A percentile compares a stretch with the other conserved stretches of the same genome.
Evolutionary conservation across 2,329 filamentous ascomycete species (phyloP).

Genomic region (Sarocladiaceae sp.): DNA sequence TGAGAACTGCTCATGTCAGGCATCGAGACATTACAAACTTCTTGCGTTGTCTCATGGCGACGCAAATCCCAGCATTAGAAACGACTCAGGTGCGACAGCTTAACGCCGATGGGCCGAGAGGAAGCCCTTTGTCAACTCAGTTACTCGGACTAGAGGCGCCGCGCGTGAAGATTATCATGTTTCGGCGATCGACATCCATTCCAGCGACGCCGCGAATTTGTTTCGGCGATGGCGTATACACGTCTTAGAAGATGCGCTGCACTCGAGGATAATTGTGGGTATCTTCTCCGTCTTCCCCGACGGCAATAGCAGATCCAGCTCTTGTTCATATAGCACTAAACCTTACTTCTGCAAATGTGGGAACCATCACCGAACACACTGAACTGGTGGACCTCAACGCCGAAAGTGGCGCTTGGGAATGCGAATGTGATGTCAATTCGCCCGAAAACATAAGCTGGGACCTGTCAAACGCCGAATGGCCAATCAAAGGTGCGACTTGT

Average conservation of each 20-base stretch:
- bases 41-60: too few relatives aligned
- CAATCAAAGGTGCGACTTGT: too few relatives aligned
- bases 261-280: not conserved
- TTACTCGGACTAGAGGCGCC: not conserved
- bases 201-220: too few relatives aligned
- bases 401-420: not conserved
- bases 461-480: too few relatives aligned
- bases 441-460: too few relatives aligned
- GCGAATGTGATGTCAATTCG: too few relatives aligned
- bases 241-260: not conserved
- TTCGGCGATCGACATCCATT: not conserved
- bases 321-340: not conserved
- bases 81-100: too few relatives aligned
- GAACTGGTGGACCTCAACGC: not conserved
- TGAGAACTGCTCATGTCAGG: too few relatives aligned
- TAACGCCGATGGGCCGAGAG: too few relatives aligned
- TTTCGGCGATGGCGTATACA: not conserved
- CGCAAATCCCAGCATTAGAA: too few relatives aligned
- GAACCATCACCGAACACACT: not conserved
- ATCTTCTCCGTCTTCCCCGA: not conserved
- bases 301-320: not conserved
- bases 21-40: too few relatives aligned
- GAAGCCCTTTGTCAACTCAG: too few relatives aligned
- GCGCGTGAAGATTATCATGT: not conserved
- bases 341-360: not conserved